phyloP scores from a whole-genome alignment of 129 eudicot species.

The Mikania micrantha region DNA sequence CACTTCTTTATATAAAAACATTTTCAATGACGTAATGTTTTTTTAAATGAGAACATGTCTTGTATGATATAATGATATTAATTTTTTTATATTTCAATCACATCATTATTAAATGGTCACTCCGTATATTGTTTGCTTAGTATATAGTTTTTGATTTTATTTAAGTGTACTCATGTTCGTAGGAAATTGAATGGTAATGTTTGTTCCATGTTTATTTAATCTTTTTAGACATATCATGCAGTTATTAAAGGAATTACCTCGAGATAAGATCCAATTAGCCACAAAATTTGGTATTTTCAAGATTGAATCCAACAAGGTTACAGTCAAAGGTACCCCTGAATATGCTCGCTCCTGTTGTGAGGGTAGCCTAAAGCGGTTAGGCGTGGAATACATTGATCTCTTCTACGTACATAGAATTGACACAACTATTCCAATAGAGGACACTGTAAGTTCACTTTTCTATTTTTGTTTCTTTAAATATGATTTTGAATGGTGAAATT shows the following conservation, averaged over 20 bases:
- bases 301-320: slow-evolving; percentile 17
- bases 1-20: neutral
- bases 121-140: neutral
- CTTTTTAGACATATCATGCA: slow-evolving; percentile 6
- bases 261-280: slow-evolving; percentile 62
- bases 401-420: slow-evolving; percentile 59
- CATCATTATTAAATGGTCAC: neutral
- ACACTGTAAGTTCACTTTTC: slow-evolving; percentile 37
- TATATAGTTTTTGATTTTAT: neutral
- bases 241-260: slow-evolving; percentile 65
- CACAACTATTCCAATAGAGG: slow-evolving; percentile 52
- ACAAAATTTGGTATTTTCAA: slow-evolving; percentile 52
- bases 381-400: slow-evolving; percentile 57
- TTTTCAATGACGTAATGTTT: neutral
- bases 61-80: neutral
- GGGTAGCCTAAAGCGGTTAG: slow-evolving; percentile 55
- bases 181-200: neutral
- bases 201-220: neutral
- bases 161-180: neutral
- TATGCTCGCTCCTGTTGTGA: slow-evolving; percentile 58
- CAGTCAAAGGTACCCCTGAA: slow-evolving; percentile 41
- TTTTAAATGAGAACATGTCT: neutral
- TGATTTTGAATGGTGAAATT: slow-evolving; percentile 10
- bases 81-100: neutral
- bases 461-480: neutral